phyloP scores from a whole-genome alignment of 352 stramenopile species.

The Blastocystis sp. region DNA sequence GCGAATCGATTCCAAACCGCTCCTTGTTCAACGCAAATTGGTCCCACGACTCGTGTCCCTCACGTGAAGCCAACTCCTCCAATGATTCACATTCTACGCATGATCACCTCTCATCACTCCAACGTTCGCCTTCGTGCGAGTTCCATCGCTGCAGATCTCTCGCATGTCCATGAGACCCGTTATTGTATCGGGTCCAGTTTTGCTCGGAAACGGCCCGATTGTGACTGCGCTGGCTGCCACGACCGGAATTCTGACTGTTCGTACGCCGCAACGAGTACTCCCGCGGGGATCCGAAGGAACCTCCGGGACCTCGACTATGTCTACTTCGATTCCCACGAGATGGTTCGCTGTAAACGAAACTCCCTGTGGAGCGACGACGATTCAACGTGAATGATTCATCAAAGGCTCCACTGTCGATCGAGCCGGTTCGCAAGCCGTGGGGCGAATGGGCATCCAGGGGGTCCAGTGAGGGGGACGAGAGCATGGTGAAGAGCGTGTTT shows the following conservation, averaged over 20 bases:
- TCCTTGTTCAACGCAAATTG: constrained; percentile 36
- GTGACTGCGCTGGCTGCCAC: not conserved
- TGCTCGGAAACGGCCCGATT: not conserved
- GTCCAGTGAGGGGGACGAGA: not conserved
- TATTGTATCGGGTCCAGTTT: not conserved
- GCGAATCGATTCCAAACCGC: constrained; percentile 31
- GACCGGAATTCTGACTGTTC: not conserved
- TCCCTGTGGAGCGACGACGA: not conserved
- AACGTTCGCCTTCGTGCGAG: not conserved
- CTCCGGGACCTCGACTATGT: not conserved
- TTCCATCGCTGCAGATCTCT: constrained; percentile 28
- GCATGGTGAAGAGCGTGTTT: constrained; percentile 13
- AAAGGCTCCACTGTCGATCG: not conserved
- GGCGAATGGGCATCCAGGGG: not conserved
- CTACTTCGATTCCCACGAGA: not conserved
- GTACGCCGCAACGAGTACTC: not conserved
- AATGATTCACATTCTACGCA: not conserved
- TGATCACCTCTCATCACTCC: not conserved
- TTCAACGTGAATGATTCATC: not conserved
- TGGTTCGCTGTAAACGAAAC: not conserved
- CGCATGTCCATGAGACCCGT: not conserved
- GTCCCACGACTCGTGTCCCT: not conserved
- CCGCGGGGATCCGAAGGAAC: not conserved
- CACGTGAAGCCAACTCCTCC: not conserved
- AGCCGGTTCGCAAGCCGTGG: not conserved